A percentile compares a stretch with the other conserved stretches of the same genome.
Evolutionary conservation across 495 filamentous ascomycete genomes (phyloP).

Genomic region (Aspergillus nanangensis): DNA sequence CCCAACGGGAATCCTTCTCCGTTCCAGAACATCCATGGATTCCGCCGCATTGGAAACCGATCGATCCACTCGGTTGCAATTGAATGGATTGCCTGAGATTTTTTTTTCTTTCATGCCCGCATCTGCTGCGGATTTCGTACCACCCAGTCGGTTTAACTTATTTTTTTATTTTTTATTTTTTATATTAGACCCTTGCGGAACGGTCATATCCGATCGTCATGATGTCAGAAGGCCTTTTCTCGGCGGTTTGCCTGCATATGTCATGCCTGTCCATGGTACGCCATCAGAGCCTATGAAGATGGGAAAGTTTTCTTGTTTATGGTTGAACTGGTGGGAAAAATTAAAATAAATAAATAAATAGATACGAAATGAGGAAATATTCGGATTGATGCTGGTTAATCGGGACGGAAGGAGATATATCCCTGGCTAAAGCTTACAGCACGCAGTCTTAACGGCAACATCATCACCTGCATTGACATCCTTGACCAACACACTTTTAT

Average conservation of each 20-base stretch:
- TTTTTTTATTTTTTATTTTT: background rate
- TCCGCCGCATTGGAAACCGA: constrained; percentile 9
- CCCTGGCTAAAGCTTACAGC: background rate
- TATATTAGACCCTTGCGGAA: background rate
- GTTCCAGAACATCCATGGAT: constrained; percentile 1
- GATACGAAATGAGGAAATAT: too few relatives aligned
- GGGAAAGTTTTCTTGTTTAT: background rate
- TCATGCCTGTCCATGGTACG: background rate
- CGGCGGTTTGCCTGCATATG: background rate
- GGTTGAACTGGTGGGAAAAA: too few relatives aligned
- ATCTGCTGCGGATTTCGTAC: background rate
- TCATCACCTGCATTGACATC: background rate
- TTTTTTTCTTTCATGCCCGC: background rate
- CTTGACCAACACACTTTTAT: constrained; percentile 25
- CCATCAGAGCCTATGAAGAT: background rate
- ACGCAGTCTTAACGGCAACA: background rate
- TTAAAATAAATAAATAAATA: too few relatives aligned
- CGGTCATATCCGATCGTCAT: background rate
- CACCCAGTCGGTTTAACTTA: background rate
- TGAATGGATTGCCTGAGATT: background rate
- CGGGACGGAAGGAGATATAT: too few relatives aligned
- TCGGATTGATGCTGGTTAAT: too few relatives aligned
- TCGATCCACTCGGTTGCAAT: constrained; percentile 4
- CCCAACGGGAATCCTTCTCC: constrained; percentile 9
- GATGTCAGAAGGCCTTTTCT: background rate